Evolutionary conservation across 352 stramenopile genomes (phyloP).

Genomic region (Pythium grandisporangium): DNA sequence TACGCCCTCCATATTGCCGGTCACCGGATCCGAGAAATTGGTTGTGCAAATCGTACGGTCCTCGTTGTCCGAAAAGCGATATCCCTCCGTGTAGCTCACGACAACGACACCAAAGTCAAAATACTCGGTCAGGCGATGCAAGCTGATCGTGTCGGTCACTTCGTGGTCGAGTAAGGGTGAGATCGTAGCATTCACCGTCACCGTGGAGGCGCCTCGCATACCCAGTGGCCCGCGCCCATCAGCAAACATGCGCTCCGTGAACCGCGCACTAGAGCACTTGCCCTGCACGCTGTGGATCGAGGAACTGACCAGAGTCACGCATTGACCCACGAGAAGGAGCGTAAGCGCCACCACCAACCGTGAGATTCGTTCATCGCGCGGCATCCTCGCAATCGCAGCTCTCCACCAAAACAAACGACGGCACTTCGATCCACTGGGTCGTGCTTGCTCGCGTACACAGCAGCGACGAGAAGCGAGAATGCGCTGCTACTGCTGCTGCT

Average conservation of each 20-base stretch:
- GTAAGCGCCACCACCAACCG: too few species aligned
- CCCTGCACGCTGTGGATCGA: conserved; percentile 58
- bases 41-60: conserved; percentile 42
- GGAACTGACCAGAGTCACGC: conserved; percentile 18
- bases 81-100: conserved; percentile 47
- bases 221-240: conserved; percentile 45
- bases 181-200: conserved; percentile 40
- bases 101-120: conserved; percentile 71
- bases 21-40: conserved; percentile 42
- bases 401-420: conserved; percentile 1
- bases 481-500: conserved; percentile 8
- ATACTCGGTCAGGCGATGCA: conserved; percentile 62
- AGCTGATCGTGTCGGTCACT: conserved; percentile 57
- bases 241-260: conserved; percentile 78
- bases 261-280: conserved; percentile 43
- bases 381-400: too few species aligned
- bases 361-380: too few species aligned
- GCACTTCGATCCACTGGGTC: neutral
- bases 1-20: conserved; percentile 23
- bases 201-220: conserved; percentile 27
- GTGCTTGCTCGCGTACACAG: neutral
- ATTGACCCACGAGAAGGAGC: too few species aligned
- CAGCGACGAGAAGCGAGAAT: neutral
- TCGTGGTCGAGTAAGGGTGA: conserved; percentile 36
- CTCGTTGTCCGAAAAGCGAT: conserved; percentile 28